Evolutionary conservation across 306 rosid species (phyloP).

Genomic region (Heteromeles arbutifolia): DNA sequence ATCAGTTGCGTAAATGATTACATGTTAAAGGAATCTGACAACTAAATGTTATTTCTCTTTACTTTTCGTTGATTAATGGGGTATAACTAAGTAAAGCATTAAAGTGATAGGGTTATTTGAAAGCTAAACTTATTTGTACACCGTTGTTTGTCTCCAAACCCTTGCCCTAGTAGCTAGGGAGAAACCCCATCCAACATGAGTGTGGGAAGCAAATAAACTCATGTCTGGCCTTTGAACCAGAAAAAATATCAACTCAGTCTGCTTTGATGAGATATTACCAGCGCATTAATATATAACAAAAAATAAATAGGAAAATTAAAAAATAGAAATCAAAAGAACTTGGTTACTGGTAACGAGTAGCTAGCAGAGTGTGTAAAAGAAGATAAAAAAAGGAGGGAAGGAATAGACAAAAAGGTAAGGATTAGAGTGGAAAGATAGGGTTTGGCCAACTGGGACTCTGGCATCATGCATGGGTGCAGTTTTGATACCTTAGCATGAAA

Average conservation of each 20-base stretch:
- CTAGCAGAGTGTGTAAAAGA: not conserved
- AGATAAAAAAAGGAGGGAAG: not conserved
- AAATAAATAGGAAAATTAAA: not conserved
- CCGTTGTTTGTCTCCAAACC: not conserved
- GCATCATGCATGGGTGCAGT: constrained; percentile 4
- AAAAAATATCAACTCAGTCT: not conserved
- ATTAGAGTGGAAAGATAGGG: not conserved
- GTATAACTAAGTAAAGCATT: not conserved
- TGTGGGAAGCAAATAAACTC: not conserved
- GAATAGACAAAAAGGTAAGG: constrained; percentile 24
- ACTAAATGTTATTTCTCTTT: not conserved
- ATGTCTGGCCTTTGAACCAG: too few relatives aligned
- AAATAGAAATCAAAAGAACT: not conserved
- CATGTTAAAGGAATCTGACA: not conserved
- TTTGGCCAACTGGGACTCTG: not conserved
- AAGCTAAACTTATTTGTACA: not conserved
- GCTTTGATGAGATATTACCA: not conserved
- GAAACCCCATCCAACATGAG: not conserved
- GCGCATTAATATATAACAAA: not conserved
- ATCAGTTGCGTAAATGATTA: not conserved
- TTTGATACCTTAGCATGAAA: constrained; percentile 21
- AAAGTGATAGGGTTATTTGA: not conserved
- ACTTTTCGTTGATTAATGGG: not conserved
- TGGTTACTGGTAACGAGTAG: not conserved
- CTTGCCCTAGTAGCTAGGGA: not conserved